These are phyloP conservation scores for Murraya paniculata DNA, from an alignment of 345 rosid genomes.

Conservation along the genomic window DNA sequence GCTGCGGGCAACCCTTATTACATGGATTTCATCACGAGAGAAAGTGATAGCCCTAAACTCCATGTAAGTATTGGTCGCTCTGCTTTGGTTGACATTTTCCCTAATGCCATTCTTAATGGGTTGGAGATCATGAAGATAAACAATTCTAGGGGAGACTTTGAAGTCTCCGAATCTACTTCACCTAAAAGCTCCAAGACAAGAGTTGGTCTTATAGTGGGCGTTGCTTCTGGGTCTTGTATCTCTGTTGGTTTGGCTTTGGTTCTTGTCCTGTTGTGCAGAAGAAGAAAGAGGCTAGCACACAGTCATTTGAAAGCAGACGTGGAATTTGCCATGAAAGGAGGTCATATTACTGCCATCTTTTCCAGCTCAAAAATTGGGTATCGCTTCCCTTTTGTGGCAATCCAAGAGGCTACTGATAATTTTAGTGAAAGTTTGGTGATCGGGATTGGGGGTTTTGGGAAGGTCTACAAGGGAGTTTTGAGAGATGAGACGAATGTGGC, in stretches of 20 bases:
- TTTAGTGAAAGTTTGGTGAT: slow-evolving; percentile 48
- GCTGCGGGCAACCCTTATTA: slow-evolving; percentile 51
- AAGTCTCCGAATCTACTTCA: slow-evolving; percentile 29
- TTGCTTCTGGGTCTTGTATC: slow-evolving; percentile 34
- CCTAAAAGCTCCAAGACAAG: slow-evolving; percentile 23
- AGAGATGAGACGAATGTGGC: slow-evolving; percentile 54
- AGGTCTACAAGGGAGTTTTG: slow-evolving; percentile 59
- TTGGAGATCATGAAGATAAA: slow-evolving; percentile 65
- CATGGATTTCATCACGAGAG: slow-evolving; percentile 52
- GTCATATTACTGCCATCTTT: slow-evolving; percentile 31
- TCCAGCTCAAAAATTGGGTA: slow-evolving; percentile 53
- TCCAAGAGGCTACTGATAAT: slow-evolving; percentile 57
- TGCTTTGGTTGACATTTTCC: slow-evolving; percentile 12
- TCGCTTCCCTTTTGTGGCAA: slow-evolving; percentile 44
- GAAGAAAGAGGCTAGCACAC: slow-evolving; percentile 29
- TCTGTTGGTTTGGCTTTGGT: slow-evolving; percentile 25
- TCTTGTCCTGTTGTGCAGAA: slow-evolving; percentile 22
- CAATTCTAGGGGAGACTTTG: slow-evolving; percentile 48
- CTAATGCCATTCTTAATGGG: slow-evolving; percentile 51
- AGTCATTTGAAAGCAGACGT: slow-evolving; percentile 31
- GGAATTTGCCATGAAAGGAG: slow-evolving; percentile 18
- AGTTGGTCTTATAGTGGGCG: slow-evolving; percentile 29
- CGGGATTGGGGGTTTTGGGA: slow-evolving; percentile 76
- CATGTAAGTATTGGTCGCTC: slow-evolving; percentile 63
- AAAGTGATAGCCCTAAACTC: slow-evolving; percentile 23